Evolutionary conservation across 345 rosid genomes (phyloP), one percentile per base, ranked within the genome.

Genomic region (Gossypium stocksii): DNA sequence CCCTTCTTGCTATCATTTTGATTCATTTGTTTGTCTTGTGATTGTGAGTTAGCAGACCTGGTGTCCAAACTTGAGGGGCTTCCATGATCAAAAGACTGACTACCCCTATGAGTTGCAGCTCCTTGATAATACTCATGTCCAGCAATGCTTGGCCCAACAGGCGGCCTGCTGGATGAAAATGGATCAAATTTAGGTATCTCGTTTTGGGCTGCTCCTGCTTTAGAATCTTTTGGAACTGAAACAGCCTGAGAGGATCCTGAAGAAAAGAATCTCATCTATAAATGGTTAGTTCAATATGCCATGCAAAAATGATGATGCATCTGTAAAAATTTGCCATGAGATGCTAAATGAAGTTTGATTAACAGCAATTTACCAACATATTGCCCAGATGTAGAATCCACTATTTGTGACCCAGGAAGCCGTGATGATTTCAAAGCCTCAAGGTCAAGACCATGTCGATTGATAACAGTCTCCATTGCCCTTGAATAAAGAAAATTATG

Each of bases 401-500:
- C 94, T n/a, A 78, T 81, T 82, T 87, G 97, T 83, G 85, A 66
- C 63, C 92, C 94, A 80, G 97, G 91, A 85, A 86, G 86, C 60
- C 92, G 89, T 4, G 97, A 83, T 66, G 97, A 80, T 85, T 81
- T 91, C 84, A 95, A 81, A 76, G 94, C 90, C 78, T 95, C 99
- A 75, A 91, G 84, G 87, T 96, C 98, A 81, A 96, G 90, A 76
- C 97, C 93, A 69, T 96, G 85, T 73, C 86, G 97, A 83, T 77
- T 96, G 71, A 93, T 88, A 49, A 96, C 98, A 78, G 99, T 96
- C 86, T 93, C 99, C 99, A 96, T 96, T 65, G 99, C 99, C 93
- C 99, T 89, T 76, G 43, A 59, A 63, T 43, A 54, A 41, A 51
- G 20, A 43, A 75, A 44, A 29, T 62, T 16, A 44, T 45, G 67